Conservation (phyloP, 495 filamentous ascomycete genomes). For the Aspergillus mulundensis region DNA sequence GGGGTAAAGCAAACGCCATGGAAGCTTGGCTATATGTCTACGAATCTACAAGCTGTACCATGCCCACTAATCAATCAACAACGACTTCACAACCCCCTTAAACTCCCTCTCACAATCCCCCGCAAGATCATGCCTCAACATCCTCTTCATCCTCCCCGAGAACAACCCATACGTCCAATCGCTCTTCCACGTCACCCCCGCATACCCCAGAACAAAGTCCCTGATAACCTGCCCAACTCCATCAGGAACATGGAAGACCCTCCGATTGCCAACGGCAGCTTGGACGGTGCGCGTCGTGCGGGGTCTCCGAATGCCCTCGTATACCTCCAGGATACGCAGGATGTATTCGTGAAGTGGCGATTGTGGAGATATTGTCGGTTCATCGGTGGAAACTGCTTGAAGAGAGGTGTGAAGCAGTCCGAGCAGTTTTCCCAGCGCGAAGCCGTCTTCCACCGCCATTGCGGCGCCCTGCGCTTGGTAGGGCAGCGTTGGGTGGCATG, state of each 20-base stretch:
- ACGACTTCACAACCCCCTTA: neutral
- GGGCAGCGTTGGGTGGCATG: constrained; percentile 56
- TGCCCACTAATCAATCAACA: too few relatives aligned
- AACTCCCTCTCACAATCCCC: constrained; percentile 11
- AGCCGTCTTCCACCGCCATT: constrained; percentile 40
- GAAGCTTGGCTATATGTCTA: too few relatives aligned
- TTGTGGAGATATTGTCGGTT: neutral
- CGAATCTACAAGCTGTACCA: too few relatives aligned
- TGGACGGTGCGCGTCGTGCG: constrained; percentile 49
- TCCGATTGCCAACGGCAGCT: constrained; percentile 40
- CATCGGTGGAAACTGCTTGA: too few relatives aligned
- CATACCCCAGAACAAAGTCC: constrained; percentile 21
- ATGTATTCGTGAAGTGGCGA: constrained; percentile 12
- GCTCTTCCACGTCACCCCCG: constrained; percentile 16
- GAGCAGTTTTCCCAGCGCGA: constrained; percentile 37
- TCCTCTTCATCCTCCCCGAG: constrained; percentile 13
- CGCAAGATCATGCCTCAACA: constrained; percentile 14
- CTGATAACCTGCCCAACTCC: constrained; percentile 43
- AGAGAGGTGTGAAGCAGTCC: constrained; percentile 12
- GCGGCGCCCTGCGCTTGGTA: constrained; percentile 49
- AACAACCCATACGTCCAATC: constrained; percentile 20
- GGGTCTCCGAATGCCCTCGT: constrained; percentile 53
- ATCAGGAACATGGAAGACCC: constrained; percentile 53
- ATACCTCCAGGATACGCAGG: constrained; percentile 40
- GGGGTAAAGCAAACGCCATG: too few relatives aligned